A percentile compares a stretch with the other conserved stretches of the same genome.
Evolutionary conservation across 768 basidiomycete genomes (phyloP).

Genomic region (Auriculariales sp.): DNA sequence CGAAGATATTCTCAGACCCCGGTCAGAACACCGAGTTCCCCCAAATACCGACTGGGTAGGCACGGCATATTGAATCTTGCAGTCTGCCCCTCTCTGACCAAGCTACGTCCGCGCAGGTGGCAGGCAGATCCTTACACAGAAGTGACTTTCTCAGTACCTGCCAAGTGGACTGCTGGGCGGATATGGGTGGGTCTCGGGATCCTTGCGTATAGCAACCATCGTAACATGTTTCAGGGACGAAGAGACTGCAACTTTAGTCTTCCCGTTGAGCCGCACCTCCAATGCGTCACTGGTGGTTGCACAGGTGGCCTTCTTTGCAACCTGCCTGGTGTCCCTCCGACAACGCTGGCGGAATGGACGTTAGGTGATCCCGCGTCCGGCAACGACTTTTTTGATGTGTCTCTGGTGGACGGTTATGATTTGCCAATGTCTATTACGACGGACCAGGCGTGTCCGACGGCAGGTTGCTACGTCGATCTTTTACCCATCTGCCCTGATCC

Average conservation of each 20-base stretch:
- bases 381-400: slow-evolving; percentile 49
- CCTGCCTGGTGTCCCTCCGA: slow-evolving; percentile 36
- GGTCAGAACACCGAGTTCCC: not conserved
- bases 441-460: slow-evolving; percentile 35
- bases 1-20: not conserved
- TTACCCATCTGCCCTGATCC: slow-evolving; percentile 37
- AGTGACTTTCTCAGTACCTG: slow-evolving; percentile 10
- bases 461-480: slow-evolving; percentile 47
- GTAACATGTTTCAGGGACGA: slow-evolving; percentile 7
- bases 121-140: slow-evolving; percentile 9
- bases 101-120: too few relatives aligned
- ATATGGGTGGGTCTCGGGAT: slow-evolving; percentile 11
- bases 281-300: slow-evolving; percentile 15
- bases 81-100: too few relatives aligned
- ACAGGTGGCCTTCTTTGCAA: slow-evolving; percentile 10
- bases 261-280: slow-evolving; percentile 6
- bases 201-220: not conserved
- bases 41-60: not conserved
- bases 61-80: too few relatives aligned
- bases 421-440: slow-evolving; percentile 44
- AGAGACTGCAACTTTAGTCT: slow-evolving; percentile 12
- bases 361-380: slow-evolving; percentile 24
- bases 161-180: slow-evolving; percentile 13
- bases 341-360: slow-evolving; percentile 56
- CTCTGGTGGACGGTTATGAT: slow-evolving; percentile 45